Base-by-base conservation (phyloP, 2,329 filamentous ascomycete species). In the Venturia pyrina region DNA sequence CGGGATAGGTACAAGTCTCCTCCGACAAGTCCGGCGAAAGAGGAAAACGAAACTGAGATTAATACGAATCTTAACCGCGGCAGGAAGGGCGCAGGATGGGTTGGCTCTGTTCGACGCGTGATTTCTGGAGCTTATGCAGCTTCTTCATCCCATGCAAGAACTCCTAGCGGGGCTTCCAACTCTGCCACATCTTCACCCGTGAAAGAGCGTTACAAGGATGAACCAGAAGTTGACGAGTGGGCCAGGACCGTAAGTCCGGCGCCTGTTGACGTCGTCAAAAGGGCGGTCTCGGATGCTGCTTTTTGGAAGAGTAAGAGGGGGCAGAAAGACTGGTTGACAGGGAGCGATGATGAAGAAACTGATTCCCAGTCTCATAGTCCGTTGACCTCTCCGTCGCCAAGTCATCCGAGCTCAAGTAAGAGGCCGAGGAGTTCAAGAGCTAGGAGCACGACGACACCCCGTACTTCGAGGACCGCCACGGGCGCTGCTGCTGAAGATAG, bases 21-120 rank as follows among this genome's bases (percentile, higher is more conserved):
- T 69, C 71, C 61, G 72, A 72, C 5, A 66, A 76, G 60, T 73
- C 76, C 41, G 78, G 80, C 53, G n/a, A 34, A 37, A 4, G 28
- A 59, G 7, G 53, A 59, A 37, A 37, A 32, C 32, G 28, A 37
- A 15, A 59, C 53, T 32, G 32, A 59, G 24, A 59, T 37, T 1
- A 59, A 59, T 32, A 59, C 53, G 15, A 19, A 19, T 37, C 53
- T 59, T 19, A 59, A 59, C 13, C 67, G 76, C 73, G 75, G 68
- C 69, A 65, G 43, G 63, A 56, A 59, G 28, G 41, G 24, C 6
- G 24, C 77, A 77, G 83, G 83, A 32, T 90, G 88, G 86, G 78
- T 92, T 13, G 88, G 88, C 28, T 89, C 85, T 61, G 74, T 92
- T 24, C 81, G 85, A 21, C 82, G 87, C 46, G 87, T 87, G 13